These are phyloP conservation scores for Medicago ruthenica DNA, from an alignment of 306 rosid species.

Conservation along the genomic window DNA sequence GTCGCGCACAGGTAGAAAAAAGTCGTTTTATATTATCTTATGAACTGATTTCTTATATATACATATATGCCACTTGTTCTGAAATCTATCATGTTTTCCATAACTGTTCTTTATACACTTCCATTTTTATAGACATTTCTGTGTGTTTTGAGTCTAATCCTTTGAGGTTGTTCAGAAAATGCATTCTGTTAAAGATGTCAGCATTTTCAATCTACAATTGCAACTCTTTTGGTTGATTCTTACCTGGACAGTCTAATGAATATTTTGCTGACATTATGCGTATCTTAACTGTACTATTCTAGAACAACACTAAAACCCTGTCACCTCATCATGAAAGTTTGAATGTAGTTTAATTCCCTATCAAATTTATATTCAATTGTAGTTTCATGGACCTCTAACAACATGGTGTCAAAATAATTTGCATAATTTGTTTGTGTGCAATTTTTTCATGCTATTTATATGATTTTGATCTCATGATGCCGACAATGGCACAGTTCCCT, in stretches of 20 bases:
- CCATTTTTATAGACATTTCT: constrained; percentile 19
- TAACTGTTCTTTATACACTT: neutral
- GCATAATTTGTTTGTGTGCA: neutral
- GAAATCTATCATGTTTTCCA: constrained; percentile 21
- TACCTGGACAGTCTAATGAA: constrained; percentile 12
- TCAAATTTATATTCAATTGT: too few relatives aligned
- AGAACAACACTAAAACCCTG: neutral
- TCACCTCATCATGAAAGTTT: neutral
- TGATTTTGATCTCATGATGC: neutral
- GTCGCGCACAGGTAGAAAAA: constrained; percentile 78
- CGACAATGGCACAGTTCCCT: neutral
- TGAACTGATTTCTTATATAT: constrained; percentile 33
- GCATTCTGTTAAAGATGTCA: constrained; percentile 28
- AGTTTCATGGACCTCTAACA: neutral
- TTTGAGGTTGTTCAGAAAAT: constrained; percentile 32
- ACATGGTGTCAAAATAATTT: constrained; percentile 5
- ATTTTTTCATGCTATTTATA: neutral
- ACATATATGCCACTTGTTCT: neutral
- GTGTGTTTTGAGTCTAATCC: constrained; percentile 18
- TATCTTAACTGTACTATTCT: constrained; percentile 1
- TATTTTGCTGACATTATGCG: neutral
- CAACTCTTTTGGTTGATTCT: constrained; percentile 19
- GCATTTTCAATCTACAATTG: constrained; percentile 8
- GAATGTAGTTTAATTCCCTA: too few relatives aligned
- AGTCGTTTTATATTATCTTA: constrained; percentile 30